Percentiles rank a stretch among this genome's conserved stretches.
Conservation (phyloP, 2,329 filamentous ascomycete genomes). For the Dothideomycetes sp. region DNA sequence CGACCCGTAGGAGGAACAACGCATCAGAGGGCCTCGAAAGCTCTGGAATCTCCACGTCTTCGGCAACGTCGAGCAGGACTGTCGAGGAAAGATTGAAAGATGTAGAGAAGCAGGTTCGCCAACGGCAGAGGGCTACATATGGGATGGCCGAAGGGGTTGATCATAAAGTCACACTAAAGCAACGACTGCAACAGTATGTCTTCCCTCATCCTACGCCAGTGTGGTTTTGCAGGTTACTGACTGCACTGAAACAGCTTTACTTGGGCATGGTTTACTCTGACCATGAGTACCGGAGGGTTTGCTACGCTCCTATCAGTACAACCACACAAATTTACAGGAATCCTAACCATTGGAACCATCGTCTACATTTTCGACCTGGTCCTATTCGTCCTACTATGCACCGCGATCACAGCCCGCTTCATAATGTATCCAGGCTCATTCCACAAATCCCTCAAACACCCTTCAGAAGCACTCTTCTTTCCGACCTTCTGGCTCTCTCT, state of each 20-base stretch:
- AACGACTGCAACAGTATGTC: slow-evolving; percentile 15
- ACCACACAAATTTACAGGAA: slow-evolving; percentile 39
- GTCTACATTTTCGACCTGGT: slow-evolving; percentile 17
- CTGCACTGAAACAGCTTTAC: slow-evolving; percentile 29
- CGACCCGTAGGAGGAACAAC: too few species aligned
- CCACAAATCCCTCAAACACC: slow-evolving; percentile 28
- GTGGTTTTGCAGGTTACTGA: too few species aligned
- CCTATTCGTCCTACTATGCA: slow-evolving; percentile 12
- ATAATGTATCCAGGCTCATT: slow-evolving; percentile 3
- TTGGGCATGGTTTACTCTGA: slow-evolving; percentile 40
- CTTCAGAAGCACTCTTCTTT: slow-evolving; percentile 43
- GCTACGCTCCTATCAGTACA: slow-evolving; percentile 35
- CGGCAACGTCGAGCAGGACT: too few species aligned
- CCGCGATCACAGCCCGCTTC: slow-evolving; percentile 5
- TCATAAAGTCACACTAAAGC: slow-evolving; percentile 8
- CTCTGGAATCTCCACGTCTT: too few species aligned
- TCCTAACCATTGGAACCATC: slow-evolving; percentile 42
- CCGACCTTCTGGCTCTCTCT: slow-evolving; percentile 31
- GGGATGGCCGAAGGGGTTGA: not conserved
- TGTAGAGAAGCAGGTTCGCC: not conserved
- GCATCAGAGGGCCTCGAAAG: too few species aligned
- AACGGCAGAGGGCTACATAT: not conserved
- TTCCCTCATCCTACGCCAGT: not conserved
- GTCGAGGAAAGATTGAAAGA: not conserved
- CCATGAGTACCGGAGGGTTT: slow-evolving; percentile 41